Evolutionary conservation across 495 filamentous ascomycete genomes (phyloP).

Genomic region (Neurospora discreta): DNA sequence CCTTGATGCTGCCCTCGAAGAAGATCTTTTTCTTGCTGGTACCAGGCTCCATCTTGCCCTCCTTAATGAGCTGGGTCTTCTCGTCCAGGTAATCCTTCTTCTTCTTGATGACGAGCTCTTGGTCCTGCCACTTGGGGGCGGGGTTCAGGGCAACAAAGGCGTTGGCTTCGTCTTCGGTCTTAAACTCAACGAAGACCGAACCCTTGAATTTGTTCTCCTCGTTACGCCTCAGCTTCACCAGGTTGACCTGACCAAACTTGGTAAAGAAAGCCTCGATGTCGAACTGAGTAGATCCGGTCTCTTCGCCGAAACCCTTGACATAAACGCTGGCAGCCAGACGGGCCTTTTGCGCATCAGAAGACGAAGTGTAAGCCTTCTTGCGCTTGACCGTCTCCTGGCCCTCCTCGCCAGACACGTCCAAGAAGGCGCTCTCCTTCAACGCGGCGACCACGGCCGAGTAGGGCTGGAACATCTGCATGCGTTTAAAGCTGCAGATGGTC

Average conservation of each 20-base stretch:
- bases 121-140: conserved; percentile 71
- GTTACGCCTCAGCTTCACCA: conserved; percentile 81
- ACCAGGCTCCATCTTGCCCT: conserved; percentile 53
- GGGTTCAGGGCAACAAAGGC: conserved; percentile 67
- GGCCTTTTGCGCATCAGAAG: conserved; percentile 16
- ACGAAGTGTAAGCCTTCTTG: conserved; percentile 49
- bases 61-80: conserved; percentile 65
- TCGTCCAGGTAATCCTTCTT: conserved; percentile 79
- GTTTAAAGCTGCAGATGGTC: conserved; percentile 72
- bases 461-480: conserved; percentile 87
- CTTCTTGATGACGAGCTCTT: conserved; percentile 62
- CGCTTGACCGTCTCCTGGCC: conserved; percentile 57
- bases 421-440: conserved; percentile 55
- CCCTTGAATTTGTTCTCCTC: conserved; percentile 67
- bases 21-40: conserved; percentile 13
- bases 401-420: conserved; percentile 53
- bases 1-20: conserved; percentile 26
- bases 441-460: conserved; percentile 71
- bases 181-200: conserved; percentile 90
- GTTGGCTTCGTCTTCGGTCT: conserved; percentile 57
- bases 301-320: conserved; percentile 80
- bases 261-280: conserved; percentile 89
- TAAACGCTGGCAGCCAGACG: conserved; percentile 33
- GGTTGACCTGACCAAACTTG: conserved; percentile 63
- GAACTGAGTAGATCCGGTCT: conserved; percentile 68